These are phyloP conservation scores for Yamadazyma dendronema DNA, from an alignment of 1,139 yeast genomes.

Conservation along the genomic window DNA sequence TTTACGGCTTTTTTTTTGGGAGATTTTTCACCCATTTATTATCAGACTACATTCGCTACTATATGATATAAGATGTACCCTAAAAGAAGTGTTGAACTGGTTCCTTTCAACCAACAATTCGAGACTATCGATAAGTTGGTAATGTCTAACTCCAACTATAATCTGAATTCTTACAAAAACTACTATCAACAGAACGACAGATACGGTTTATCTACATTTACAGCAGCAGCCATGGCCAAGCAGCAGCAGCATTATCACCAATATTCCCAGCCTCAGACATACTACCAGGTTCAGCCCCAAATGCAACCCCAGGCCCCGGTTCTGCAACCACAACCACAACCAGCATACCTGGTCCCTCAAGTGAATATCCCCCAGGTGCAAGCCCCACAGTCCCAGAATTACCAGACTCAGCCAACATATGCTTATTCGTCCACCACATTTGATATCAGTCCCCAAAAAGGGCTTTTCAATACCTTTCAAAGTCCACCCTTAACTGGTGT, in stretches of 20 bases:
- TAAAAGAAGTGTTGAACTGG: conserved; percentile 26
- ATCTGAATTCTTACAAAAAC: not conserved
- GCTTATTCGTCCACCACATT: too few species aligned
- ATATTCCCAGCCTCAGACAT: conserved; percentile 1
- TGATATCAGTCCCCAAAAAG: too few species aligned
- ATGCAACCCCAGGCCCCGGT: not conserved
- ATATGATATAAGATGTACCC: conserved; percentile 17
- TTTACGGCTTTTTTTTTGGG: not conserved
- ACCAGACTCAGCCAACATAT: not conserved
- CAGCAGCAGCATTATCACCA: conserved; percentile 8
- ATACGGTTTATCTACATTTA: conserved; percentile 10
- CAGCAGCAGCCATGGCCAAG: conserved; percentile 13
- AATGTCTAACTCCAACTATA: not conserved
- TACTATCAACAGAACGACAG: conserved; percentile 5
- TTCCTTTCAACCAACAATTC: conserved; percentile 31
- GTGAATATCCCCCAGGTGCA: not conserved
- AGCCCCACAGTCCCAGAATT: not conserved
- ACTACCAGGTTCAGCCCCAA: not conserved
- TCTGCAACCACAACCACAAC: not conserved
- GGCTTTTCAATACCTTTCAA: conserved; percentile 4
- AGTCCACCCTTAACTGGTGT: conserved; percentile 6
- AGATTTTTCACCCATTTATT: too few species aligned
- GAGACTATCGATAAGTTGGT: conserved; percentile 14
- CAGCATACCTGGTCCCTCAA: not conserved
- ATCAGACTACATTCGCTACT: not conserved